Evolutionary conservation across 768 basidiomycete genomes (phyloP), one percentile per base, ranked within the genome.

Genomic region (Russula vinacea): DNA sequence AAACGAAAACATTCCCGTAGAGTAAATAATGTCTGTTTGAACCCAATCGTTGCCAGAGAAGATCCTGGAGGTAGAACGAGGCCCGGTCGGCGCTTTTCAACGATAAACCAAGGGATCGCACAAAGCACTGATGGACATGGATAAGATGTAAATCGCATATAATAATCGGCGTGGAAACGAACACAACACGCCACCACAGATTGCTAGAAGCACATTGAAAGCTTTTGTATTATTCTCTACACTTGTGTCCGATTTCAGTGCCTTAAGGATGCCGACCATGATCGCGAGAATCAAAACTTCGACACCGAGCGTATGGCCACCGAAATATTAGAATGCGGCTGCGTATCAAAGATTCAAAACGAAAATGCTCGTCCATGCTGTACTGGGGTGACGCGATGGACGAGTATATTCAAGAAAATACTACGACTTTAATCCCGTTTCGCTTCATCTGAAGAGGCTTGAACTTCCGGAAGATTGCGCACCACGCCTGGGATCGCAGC

Each of bases 401-500:
- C 3, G n/a, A 22, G 50, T 3, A 16, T 45, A 53, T 45, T 40
- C 17, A 5, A 24, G 35, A 44, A 13, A 19, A 14, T 3, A 61
- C 77, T 56, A 85, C 87, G 76, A 72, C 74, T 86, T 87, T 3
- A 68, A 70, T 9, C 81, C 82, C 10, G 70, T 60, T 74, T 73
- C 2, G 76, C 77, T 53, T 79, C 73, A 4, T 60, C 62, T 5
- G 78, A 74, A 2, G 86, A 88, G 56, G 78, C 72, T 66, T 81
- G 78, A n/a, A 91, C 83, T 68, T 89, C 84, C 0, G 87, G 85
- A 29, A 90, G 79, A 71, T 90, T 82, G 10, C 83, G 80, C 24
- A 86, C 85, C 17, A 92, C 78, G 19, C 87, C 89, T 0, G 89
- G 88, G 71, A 92, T 90, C 14, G 90, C 89, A 14, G 90, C 90